phyloP scores from a whole-genome alignment of 345 rosid species.

The Salix dunnii region DNA sequence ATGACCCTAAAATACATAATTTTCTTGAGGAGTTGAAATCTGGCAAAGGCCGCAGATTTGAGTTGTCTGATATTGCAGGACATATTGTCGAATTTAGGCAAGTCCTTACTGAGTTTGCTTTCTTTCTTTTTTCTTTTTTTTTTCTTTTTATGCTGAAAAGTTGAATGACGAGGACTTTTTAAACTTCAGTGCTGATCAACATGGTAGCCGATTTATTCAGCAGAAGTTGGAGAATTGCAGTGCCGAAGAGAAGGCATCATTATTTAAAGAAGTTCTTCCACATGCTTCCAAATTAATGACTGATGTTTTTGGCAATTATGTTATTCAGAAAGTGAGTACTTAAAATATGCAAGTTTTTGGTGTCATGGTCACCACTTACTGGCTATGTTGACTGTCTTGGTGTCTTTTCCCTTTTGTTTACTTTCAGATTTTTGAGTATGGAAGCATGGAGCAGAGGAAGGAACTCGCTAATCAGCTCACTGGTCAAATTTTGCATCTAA shows the following conservation, averaged over 20 bases:
- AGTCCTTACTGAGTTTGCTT: slow-evolving; percentile 20
- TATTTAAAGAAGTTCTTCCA: slow-evolving; percentile 85
- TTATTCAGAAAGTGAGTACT: slow-evolving; percentile 78
- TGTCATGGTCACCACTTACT: neutral
- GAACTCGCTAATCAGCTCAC: slow-evolving; percentile 84
- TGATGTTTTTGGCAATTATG: slow-evolving; percentile 98
- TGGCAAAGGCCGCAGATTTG: slow-evolving; percentile 73
- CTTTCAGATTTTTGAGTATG: slow-evolving; percentile 85
- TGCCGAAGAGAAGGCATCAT: slow-evolving; percentile 71
- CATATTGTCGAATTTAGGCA: slow-evolving; percentile 91
- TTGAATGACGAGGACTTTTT: slow-evolving; percentile 18
- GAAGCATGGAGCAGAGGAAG: slow-evolving; percentile 77
- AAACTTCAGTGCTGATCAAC: slow-evolving; percentile 83
- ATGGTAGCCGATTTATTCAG: slow-evolving; percentile 99
- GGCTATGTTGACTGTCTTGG: slow-evolving; percentile 8
- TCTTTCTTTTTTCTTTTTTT: slow-evolving; percentile 14
- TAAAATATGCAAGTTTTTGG: neutral
- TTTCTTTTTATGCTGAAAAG: neutral
- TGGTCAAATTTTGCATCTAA: slow-evolving; percentile 81
- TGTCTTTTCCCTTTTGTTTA: neutral
- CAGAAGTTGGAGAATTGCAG: slow-evolving; percentile 87
- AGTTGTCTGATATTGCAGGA: slow-evolving; percentile 78
- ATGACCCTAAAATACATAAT: slow-evolving; percentile 61
- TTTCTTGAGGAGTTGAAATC: slow-evolving; percentile 93
- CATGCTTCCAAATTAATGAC: slow-evolving; percentile 86